A percentile compares a stretch with the other conserved stretches of the same genome.
Conservation (phyloP, 768 basidiomycete genomes). For the Dacryopinax primogenitus region DNA sequence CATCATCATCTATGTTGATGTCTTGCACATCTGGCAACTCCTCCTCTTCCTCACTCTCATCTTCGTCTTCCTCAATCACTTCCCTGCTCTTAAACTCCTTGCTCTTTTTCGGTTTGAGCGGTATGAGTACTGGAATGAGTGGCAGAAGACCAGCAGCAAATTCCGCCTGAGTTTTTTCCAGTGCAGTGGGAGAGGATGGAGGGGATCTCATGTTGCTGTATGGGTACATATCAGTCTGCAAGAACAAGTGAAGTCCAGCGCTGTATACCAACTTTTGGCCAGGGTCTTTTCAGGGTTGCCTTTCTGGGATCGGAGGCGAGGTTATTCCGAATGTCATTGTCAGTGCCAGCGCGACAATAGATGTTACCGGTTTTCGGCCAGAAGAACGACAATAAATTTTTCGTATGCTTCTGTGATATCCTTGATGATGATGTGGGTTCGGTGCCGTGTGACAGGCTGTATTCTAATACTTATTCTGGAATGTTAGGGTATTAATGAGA, state of each 20-base stretch:
- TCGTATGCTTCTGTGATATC: neutral
- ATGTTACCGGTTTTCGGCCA: neutral
- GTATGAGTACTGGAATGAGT: neutral
- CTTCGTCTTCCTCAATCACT: neutral
- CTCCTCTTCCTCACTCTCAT: neutral
- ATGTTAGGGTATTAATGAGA: no score
- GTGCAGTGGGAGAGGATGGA: neutral
- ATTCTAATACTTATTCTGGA: no score
- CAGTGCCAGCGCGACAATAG: neutral
- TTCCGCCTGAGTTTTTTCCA: neutral
- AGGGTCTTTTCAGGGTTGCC: neutral
- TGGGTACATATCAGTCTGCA: no score
- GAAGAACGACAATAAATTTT: neutral
- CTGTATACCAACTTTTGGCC: constrained; percentile 7
- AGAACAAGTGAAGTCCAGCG: no score
- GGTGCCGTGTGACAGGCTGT: no score
- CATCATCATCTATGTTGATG: neutral
- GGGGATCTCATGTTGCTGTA: neutral
- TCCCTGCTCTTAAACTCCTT: constrained; percentile 4
- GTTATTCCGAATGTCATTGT: neutral
- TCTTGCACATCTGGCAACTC: neutral
- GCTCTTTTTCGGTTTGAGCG: neutral
- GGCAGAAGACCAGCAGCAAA: neutral
- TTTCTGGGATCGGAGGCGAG: neutral
- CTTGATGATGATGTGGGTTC: no score